Percentiles rank a stretch among this genome's conserved stretches.
Evolutionary conservation across 768 basidiomycete genomes (phyloP).

Genomic region (Pleurotus cornucopiae): DNA sequence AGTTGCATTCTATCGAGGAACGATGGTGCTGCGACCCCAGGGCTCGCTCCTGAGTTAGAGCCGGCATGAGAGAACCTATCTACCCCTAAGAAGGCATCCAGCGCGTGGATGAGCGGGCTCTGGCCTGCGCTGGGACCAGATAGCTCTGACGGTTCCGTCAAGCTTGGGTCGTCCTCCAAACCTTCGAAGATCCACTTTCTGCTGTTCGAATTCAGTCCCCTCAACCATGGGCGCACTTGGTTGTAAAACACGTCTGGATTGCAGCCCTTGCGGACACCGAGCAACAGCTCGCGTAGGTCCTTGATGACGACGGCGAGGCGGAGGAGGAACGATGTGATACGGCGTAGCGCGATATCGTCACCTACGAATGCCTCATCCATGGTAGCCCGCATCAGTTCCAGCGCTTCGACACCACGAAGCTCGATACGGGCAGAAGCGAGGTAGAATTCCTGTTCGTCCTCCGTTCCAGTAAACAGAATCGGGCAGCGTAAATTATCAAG

Average conservation of each 20-base stretch:
- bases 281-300: conserved; percentile 61
- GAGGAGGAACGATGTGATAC: conserved; percentile 63
- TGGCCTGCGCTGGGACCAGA: conserved; percentile 86
- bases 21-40: conserved; percentile 19
- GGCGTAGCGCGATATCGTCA: conserved; percentile 60
- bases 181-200: conserved; percentile 60
- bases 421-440: conserved; percentile 87
- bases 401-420: conserved; percentile 79
- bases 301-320: conserved; percentile 63
- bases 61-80: conserved; percentile 41
- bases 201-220: conserved; percentile 57
- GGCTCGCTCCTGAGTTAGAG: conserved; percentile 18
- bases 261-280: conserved; percentile 67
- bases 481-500: conserved; percentile 62
- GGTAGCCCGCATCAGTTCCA: conserved; percentile 80
- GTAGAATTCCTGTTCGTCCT: conserved; percentile 90
- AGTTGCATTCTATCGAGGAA: conserved; percentile 71
- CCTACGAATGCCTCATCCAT: conserved; percentile 91
- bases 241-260: conserved; percentile 76
- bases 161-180: conserved; percentile 37
- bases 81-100: conserved; percentile 73
- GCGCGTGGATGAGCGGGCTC: conserved; percentile 71
- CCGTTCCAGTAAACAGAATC: conserved; percentile 73
- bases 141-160: conserved; percentile 48
- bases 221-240: conserved; percentile 79